Evolutionary conservation across 306 rosid genomes (phyloP), one percentile per base, ranked within the genome.

Genomic region (Morella rubra): DNA sequence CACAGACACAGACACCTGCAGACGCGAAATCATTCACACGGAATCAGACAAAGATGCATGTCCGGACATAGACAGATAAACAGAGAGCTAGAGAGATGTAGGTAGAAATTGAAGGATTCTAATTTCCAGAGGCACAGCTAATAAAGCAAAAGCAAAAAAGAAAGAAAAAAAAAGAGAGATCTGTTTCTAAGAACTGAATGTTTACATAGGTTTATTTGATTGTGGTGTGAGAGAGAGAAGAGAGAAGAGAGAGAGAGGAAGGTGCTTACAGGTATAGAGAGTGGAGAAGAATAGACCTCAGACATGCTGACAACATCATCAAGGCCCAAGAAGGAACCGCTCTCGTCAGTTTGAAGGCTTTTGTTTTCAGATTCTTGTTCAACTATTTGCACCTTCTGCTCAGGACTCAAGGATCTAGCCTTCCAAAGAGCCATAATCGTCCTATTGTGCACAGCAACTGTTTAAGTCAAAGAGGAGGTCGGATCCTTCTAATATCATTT

Each of bases 381-480:
- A 68, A 96, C 91, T 81, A 96, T 86, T 72, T 83, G 88, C 79
- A 86, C 96, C 84, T 88, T 90, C 83, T 96, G 99, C 84, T 96
- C 99, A n/a, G 92, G 93, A 85, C 88, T 92, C 88, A 90, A 79
- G 44, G 96, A 87, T 84, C 88, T 92, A 52, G 99, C 90, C 85
- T 91, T 96, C 99, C 99, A 96, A 5, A 96, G 91, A 59, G 92
- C 97, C 98, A 92, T 88, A 79, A 96, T 96, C 69, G 97, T 96
- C 89, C 99, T 92, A 75, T 62, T 76, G 76, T 81, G 67, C 76
- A 80, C 77, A 66, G 52, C 52, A 76, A 69, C 77, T 55, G 52
- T 82, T 60, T 53, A 65, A 73, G 44, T 22, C 37, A 82, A 55
- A 58, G 8, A 53, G 40, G 75, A 60, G 54, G 74, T 60, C 44